These are phyloP conservation scores for Xylariaceae sp. DNA, from an alignment of 2,329 filamentous ascomycete genomes.

Conservation along the genomic window DNA sequence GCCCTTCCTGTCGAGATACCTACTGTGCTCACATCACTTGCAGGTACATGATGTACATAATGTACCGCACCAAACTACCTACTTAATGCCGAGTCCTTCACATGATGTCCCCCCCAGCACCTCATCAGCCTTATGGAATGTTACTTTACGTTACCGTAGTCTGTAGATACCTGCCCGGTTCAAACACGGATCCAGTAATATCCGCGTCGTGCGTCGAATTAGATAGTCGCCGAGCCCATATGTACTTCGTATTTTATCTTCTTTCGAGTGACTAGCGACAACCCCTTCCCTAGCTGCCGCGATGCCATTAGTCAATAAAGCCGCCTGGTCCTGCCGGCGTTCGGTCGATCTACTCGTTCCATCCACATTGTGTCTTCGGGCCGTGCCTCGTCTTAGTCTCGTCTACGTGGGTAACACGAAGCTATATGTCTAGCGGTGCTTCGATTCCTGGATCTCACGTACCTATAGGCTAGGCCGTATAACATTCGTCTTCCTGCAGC, in stretches of 20 bases:
- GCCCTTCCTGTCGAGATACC: too few relatives aligned
- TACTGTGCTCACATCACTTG: background rate
- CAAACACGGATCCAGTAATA: background rate
- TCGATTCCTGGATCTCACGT: too few relatives aligned
- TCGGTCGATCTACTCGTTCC: too few relatives aligned
- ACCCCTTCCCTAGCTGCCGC: background rate
- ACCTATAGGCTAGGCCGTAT: too few relatives aligned
- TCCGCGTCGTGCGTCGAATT: constrained; percentile 1
- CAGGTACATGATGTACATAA: background rate
- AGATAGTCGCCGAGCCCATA: background rate
- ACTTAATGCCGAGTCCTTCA: constrained; percentile 20
- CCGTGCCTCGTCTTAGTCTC: too few relatives aligned
- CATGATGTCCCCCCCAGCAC: constrained; percentile 3
- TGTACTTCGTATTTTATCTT: constrained; percentile 1
- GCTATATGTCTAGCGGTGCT: too few relatives aligned
- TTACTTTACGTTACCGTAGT: constrained; percentile 13
- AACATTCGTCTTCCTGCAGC: too few relatives aligned
- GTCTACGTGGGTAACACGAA: too few relatives aligned
- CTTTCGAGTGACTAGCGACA: constrained; percentile 6
- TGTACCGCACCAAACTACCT: constrained; percentile 8
- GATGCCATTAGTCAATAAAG: too few relatives aligned
- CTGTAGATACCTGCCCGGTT: constrained; percentile 12
- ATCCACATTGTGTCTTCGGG: too few relatives aligned
- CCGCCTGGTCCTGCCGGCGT: too few relatives aligned
- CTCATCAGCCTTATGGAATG: constrained; percentile 21